Evolutionary conservation across 257 asterid genomes (phyloP).

Genomic region (Cruciata laevipes): DNA sequence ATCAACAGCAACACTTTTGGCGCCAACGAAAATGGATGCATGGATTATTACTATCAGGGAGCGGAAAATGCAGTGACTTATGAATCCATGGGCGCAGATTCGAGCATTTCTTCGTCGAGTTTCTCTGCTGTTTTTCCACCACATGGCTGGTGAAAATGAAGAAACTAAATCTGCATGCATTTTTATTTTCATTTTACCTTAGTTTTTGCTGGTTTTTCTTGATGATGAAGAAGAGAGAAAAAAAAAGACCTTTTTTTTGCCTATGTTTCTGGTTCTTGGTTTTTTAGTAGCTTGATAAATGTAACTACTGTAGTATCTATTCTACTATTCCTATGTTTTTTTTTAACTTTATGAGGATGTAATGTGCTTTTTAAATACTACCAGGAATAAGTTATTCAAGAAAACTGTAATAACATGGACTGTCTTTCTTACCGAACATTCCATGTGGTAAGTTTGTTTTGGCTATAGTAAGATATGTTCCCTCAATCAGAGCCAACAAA

Average conservation of each 20-base stretch:
- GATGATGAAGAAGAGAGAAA: neutral
- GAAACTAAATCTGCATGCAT: neutral
- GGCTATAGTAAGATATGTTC: constrained; percentile 6
- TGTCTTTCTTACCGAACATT: constrained; percentile 4
- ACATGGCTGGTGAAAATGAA: constrained; percentile 35
- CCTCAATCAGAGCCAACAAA: neutral
- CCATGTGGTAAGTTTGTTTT: neutral
- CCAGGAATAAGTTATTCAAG: too few species aligned
- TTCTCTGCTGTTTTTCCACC: constrained; percentile 37
- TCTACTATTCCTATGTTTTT: neutral
- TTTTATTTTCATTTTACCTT: neutral
- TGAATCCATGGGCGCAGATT: constrained; percentile 23
- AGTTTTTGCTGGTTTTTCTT: neutral
- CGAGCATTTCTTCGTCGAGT: constrained; percentile 17
- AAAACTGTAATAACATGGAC: too few species aligned
- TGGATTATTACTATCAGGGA: constrained; percentile 5
- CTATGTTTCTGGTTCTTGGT: neutral
- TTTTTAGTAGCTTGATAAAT: constrained; percentile 5
- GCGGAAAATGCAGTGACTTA: constrained; percentile 22
- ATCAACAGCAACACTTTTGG: constrained; percentile 20
- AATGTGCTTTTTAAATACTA: constrained; percentile 4
- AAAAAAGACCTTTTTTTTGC: neutral
- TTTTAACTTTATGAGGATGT: constrained; percentile 7
- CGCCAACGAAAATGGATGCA: constrained; percentile 21
- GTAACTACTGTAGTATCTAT: constrained; percentile 7